A percentile compares a stretch with the other conserved stretches of the same genome.
Conservation (phyloP, 164 flowering plant genomes). For the Magnolia changhungtana region DNA sequence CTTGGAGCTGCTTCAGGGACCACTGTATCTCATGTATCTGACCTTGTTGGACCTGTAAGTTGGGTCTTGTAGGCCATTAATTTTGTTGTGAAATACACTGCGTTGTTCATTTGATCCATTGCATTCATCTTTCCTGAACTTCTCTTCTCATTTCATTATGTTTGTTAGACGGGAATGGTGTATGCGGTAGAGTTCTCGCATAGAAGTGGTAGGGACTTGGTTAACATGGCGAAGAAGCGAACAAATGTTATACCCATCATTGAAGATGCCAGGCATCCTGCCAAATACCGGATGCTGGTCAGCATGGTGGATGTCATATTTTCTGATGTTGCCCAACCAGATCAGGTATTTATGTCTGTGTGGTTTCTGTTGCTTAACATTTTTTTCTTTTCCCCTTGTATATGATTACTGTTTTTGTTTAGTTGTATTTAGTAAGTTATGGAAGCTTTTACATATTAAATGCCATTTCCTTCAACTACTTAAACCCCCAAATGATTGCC, state of each 20-base stretch:
- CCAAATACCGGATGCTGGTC: constrained; percentile 89
- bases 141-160: neutral
- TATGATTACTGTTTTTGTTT: neutral
- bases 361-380: neutral
- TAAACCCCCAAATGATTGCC: too few species aligned
- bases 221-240: constrained; percentile 96
- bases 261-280: constrained; percentile 95
- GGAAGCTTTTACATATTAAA: too few species aligned
- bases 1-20: constrained; percentile 99
- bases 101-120: neutral
- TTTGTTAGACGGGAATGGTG: constrained; percentile 64
- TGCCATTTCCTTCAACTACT: too few species aligned
- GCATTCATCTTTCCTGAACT: neutral
- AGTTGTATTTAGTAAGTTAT: neutral
- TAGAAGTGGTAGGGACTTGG: constrained; percentile 97
- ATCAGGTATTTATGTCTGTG: constrained; percentile 56
- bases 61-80: neutral
- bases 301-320: constrained; percentile 93
- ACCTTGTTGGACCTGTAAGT: constrained; percentile 97
- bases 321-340: constrained; percentile 98
- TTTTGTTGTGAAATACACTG: neutral
- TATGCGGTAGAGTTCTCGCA: constrained; percentile 98
- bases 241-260: constrained; percentile 90
- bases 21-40: constrained; percentile 96
- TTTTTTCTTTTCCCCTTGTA: neutral